Evolutionary conservation across 176 grass and related monocot genomes (phyloP), one percentile per base, ranked within the genome.

Genomic region (Musa beccarii): DNA sequence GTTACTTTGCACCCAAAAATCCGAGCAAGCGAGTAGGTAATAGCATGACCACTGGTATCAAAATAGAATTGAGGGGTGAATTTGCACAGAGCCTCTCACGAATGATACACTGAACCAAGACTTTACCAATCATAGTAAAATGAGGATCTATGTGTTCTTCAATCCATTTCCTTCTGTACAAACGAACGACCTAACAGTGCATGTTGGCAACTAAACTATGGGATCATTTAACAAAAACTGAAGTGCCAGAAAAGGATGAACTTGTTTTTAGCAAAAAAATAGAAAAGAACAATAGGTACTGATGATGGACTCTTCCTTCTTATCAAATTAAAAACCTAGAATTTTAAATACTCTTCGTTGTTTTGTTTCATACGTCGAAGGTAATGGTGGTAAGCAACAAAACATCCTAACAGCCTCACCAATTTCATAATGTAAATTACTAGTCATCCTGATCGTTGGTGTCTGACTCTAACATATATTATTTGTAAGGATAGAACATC

Each of bases 101-200:
- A 83, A 54, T 93, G 90, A 77, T 93, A 98, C 73, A 89, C 78
- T 10, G 95, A 98, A 50, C 95, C 90, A 75, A 98, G 84, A 75
- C 90, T 93, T 81, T 98, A 86, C 95, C 95, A 15, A 98, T 98
- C 95, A 98, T 98, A 11, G 90, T 98, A 72, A 98, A 98, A 57
- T 76, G 82, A 5, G 95, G 84, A 84, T 93, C 91, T 0, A 83
- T 93, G 20, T 78, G 82, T 71, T 92, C 88, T 76, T 93, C 90
- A 3, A 98, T 87, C 95, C 95, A 98, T 51, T 98, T 98, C 87
- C 95, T 98, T 73, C 78, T 91, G 76, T 57, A 82, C 78, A 98
- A 82, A 71, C 82, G 82, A 86, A 98, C 74, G 65, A 98, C 90
- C 90, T 98, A 89, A 43, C 87, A 76, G 79, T 52, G 50, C 20